Evolutionary conservation across 768 basidiomycete genomes (phyloP).

Genomic region (Punctularia strigosozonata): DNA sequence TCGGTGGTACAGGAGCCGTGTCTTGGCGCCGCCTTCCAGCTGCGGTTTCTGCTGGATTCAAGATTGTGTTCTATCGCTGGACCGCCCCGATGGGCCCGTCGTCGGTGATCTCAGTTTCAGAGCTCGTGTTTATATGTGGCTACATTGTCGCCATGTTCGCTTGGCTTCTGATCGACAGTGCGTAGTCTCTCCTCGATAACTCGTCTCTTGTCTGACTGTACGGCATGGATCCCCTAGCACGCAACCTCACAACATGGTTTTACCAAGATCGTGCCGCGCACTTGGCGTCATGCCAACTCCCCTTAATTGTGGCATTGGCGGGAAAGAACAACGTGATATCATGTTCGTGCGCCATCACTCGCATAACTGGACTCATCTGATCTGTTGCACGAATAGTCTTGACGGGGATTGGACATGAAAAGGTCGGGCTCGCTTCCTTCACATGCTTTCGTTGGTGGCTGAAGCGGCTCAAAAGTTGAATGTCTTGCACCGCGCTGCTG

Average conservation of each 20-base stretch:
- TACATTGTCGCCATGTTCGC: conserved; percentile 34
- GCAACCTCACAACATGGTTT: conserved; percentile 11
- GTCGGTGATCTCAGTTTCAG: conserved; percentile 25
- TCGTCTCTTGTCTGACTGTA: background rate
- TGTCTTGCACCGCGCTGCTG: conserved; percentile 32
- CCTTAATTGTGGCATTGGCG: conserved; percentile 40
- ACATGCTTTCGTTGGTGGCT: background rate
- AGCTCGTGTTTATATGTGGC: conserved; percentile 31
- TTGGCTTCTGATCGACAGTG: conserved; percentile 35
- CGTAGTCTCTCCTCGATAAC: conserved; percentile 9
- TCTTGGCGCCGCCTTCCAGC: conserved; percentile 21
- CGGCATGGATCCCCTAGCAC: conserved; percentile 6
- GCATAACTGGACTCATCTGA: background rate
- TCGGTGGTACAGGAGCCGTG: conserved; percentile 8
- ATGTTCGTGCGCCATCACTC: conserved; percentile 19
- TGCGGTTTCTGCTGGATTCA: conserved; percentile 31
- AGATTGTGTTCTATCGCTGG: conserved; percentile 37
- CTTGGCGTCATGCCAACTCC: conserved; percentile 33
- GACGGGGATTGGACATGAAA: conserved; percentile 45
- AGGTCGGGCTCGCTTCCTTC: conserved; percentile 15
- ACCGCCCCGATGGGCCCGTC: conserved; percentile 31
- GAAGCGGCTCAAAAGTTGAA: conserved; percentile 21
- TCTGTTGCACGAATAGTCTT: conserved; percentile 20
- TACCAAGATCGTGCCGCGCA: conserved; percentile 26
- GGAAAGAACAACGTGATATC: conserved; percentile 50